These are phyloP conservation scores for Boeremia lycopersici DNA, from an alignment of 2,329 filamentous ascomycete species.

Conservation along the genomic window DNA sequence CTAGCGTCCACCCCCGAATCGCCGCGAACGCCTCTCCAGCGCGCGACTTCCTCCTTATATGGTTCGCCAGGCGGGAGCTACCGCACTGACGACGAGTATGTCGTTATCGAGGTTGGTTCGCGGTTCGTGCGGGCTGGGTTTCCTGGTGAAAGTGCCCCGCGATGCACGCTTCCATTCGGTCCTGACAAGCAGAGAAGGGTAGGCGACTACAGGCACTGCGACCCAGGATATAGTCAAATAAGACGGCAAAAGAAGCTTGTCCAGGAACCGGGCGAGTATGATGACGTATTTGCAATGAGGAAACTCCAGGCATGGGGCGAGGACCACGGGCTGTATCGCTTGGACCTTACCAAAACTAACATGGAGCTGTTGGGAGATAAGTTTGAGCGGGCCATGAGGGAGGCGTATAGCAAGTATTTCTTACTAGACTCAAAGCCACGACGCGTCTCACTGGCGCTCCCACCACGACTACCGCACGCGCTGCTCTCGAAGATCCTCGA, in stretches of 20 bases:
- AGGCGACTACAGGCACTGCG: conserved; percentile 81
- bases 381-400: conserved; percentile 80
- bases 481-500: conserved; percentile 77
- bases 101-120: conserved; percentile 81
- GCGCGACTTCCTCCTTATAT: conserved; percentile 63
- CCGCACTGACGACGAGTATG: conserved; percentile 76
- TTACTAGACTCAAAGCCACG: conserved; percentile 75
- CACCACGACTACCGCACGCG: conserved; percentile 77
- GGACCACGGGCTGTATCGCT: conserved; percentile 76
- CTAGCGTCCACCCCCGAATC: conserved; percentile 44
- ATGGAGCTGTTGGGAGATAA: conserved; percentile 83
- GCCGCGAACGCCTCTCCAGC: conserved; percentile 57
- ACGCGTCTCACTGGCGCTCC: conserved; percentile 75
- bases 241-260: conserved; percentile 55
- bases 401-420: conserved; percentile 79
- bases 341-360: conserved; percentile 75
- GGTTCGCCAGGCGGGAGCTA: conserved; percentile 64
- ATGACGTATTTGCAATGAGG: conserved; percentile 71
- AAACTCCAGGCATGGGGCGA: conserved; percentile 64
- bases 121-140: conserved; percentile 83
- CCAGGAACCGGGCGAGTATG: conserved; percentile 65
- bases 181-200: conserved; percentile 77
- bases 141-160: conserved; percentile 77
- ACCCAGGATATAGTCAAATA: conserved; percentile 57
- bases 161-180: conserved; percentile 73